Percentiles rank a stretch among this genome's conserved stretches.
Conservation (phyloP, 202 grass and related monocot species). For the Schoenoplectus triqueter region DNA sequence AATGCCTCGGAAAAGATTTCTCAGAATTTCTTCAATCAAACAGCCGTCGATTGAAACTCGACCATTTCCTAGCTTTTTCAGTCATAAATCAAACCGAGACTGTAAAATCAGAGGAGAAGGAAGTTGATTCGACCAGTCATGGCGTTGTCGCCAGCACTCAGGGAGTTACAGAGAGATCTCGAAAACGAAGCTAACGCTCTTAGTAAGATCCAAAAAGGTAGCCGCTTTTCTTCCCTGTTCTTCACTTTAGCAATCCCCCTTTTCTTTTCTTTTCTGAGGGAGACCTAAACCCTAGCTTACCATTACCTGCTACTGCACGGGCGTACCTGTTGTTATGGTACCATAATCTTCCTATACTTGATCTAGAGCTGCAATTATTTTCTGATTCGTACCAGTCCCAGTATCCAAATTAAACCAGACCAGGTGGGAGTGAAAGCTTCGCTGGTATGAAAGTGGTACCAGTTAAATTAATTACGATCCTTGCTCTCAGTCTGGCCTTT, state of each 20-base stretch:
- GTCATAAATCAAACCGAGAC: too few species aligned
- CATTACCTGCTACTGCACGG: neutral
- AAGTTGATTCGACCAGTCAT: neutral
- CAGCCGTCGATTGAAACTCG: neutral
- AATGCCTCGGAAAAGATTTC: neutral
- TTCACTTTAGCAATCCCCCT: too few species aligned
- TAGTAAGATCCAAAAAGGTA: conserved; percentile 97
- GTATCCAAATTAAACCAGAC: neutral
- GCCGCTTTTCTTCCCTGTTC: neutral
- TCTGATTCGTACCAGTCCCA: neutral
- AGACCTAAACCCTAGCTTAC: conserved; percentile 14
- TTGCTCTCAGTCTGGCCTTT: neutral
- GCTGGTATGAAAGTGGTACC: neutral
- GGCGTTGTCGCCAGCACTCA: conserved; percentile 56
- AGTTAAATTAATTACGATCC: neutral
- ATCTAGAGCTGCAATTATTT: neutral
- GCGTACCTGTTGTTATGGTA: neutral
- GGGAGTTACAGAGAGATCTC: conserved; percentile 85
- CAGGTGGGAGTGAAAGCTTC: neutral
- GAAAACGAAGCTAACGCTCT: conserved; percentile 78
- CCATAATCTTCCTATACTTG: neutral
- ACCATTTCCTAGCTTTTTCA: neutral
- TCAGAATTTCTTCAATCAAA: neutral
- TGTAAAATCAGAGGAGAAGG: too few species aligned
- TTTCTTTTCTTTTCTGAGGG: neutral